Conservation (phyloP, 805 yeast genomes). For the Grigorovia transvaalensis region DNA sequence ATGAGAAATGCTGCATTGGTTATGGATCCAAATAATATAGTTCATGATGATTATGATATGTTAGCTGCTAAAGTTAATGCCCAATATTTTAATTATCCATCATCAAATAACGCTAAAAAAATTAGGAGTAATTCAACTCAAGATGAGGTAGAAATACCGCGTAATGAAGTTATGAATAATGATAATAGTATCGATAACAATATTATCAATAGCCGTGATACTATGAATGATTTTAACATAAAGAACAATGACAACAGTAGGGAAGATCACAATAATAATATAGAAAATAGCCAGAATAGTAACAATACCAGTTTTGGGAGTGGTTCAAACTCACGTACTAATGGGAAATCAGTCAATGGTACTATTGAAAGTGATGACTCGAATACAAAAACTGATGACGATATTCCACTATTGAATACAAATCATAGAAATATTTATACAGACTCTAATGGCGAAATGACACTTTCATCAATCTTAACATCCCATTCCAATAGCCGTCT, state of each 20-base stretch:
- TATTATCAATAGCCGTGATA: background rate
- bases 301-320: no score
- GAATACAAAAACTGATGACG: background rate
- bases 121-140: background rate
- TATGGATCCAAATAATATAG: conserved; percentile 18
- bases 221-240: background rate
- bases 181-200: background rate
- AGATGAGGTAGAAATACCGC: background rate
- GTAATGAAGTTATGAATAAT: background rate
- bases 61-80: conserved; percentile 30
- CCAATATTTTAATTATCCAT: conserved; percentile 17
- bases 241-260: background rate
- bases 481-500: conserved; percentile 5
- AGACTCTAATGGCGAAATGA: background rate
- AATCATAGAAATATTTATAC: conserved; percentile 1
- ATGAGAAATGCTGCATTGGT: conserved; percentile 15
- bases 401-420: background rate
- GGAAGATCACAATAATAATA: background rate
- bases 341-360: background rate
- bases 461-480: conserved; percentile 11
- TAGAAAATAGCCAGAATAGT: background rate
- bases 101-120: background rate
- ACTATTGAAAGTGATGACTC: background rate
- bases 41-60: conserved; percentile 26
- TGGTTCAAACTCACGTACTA: background rate